Conservation (phyloP, 768 basidiomycete genomes). For the Boletus fagicola region DNA sequence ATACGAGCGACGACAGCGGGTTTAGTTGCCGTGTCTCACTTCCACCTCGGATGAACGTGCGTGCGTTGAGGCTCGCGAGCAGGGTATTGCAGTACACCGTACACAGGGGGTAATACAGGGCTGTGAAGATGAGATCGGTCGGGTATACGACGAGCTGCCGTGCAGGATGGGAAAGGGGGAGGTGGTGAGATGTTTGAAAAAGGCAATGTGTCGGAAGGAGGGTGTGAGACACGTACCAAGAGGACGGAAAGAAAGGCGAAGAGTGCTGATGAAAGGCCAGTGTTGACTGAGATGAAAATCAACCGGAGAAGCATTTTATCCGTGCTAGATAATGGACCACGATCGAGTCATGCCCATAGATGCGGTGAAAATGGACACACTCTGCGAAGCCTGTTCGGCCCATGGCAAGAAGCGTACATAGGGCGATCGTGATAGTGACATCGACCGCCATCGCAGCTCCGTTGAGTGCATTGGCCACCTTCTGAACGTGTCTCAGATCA, state of each 20-base stretch:
- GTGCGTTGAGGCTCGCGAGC: conserved; percentile 33
- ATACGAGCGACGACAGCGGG: conserved; percentile 3
- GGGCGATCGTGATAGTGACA: conserved; percentile 19
- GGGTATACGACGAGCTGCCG: conserved; percentile 25
- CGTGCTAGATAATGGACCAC: conserved; percentile 15
- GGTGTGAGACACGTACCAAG: conserved; percentile 12
- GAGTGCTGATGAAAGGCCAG: conserved; percentile 23
- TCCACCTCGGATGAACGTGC: conserved; percentile 15
- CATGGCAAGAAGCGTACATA: conserved; percentile 22
- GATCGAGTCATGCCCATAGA: not conserved
- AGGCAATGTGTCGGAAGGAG: not conserved
- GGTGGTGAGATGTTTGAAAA: not conserved
- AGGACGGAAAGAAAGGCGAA: conserved; percentile 22
- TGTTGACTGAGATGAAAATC: conserved; percentile 27
- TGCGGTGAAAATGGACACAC: conserved; percentile 8
- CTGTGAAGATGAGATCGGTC: conserved; percentile 21
- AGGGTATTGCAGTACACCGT: conserved; percentile 36
- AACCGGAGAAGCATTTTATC: conserved; percentile 25
- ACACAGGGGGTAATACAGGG: conserved; percentile 32
- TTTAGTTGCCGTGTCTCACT: not conserved
- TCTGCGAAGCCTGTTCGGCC: conserved; percentile 26
- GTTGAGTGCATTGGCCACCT: conserved; percentile 10
- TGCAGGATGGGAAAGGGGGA: not conserved
- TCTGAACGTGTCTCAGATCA: conserved; percentile 16
- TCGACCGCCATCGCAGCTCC: conserved; percentile 18